Evolutionary conservation across 352 stramenopile species (phyloP), one percentile per base, ranked within the genome.

Genomic region (Phytophthora constricta): DNA sequence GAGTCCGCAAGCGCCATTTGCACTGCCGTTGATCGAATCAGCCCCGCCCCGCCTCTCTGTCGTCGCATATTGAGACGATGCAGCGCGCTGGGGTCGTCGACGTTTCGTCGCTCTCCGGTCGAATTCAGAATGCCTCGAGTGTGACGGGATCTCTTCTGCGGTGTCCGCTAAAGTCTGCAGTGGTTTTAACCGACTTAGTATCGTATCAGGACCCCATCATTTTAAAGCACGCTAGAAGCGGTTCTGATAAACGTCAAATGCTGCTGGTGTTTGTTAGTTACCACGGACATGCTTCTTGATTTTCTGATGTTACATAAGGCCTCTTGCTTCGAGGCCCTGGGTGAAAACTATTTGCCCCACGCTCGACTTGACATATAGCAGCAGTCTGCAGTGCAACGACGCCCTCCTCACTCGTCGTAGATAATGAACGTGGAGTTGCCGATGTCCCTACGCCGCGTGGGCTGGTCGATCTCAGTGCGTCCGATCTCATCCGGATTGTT

Each of bases 381-480:
- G 7, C 31, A 37, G 31, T 20, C 39, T n/a, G 10, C 17, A 11
- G 39, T 46, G 39, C n/a, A n/a, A n/a, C n/a, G n/a, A n/a, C n/a
- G n/a, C 31, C 7, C 31, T n/a, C 13, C 43, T 68, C 55, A 76
- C 48, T 88, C 76, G 66, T 92, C 84, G 67, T 92, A 89, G 41
- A 79, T 85, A 53, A 92, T 79, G 43, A 79, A 92, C 25, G 84
- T 92, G 27, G 63, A 72, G 51, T 89, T 92, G 52, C 68, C 71
- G 49, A 92, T 76, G 39, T 80, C 76, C 23, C 74, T 58, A 47
- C 72, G 68, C 59, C 81, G 62, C 42, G 42, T 45, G 1, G 49
- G 39, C n/a, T 70, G 58, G 23, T 57, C 57, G 9, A 77, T 61
- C 34, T 82, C 68, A 0, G 65, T 62, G 45, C 70, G 66, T 52